These are phyloP conservation scores for Paramecium pentaurelia DNA, from an alignment of 73 alveolate genomes.

Conservation along the genomic window DNA sequence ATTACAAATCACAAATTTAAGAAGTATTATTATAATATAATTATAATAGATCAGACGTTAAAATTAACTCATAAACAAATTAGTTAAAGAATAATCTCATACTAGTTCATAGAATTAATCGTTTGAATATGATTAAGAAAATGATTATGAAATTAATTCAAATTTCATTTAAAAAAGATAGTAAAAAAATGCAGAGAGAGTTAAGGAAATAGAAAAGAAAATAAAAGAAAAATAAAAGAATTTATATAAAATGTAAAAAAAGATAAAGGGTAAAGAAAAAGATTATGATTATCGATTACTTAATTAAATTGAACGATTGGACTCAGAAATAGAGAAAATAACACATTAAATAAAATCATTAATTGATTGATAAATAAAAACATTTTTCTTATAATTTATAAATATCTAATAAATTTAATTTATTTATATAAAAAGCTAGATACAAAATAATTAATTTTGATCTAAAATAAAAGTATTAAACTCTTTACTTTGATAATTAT, in stretches of 20 bases:
- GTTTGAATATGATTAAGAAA: background rate
- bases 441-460: no score
- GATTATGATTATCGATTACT: background rate
- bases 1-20: constrained; percentile 14
- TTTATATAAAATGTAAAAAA: background rate
- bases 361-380: background rate
- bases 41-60: constrained; percentile 5
- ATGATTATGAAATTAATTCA: background rate
- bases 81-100: background rate
- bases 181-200: constrained; percentile 5
- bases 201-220: constrained; percentile 15
- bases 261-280: background rate
- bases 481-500: no score
- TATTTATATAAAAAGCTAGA: no score
- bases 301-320: constrained; percentile 24
- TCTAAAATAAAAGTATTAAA: no score
- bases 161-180: constrained; percentile 4
- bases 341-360: background rate
- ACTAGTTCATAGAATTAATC: background rate
- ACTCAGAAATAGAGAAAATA: constrained; percentile 37
- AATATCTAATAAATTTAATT: no score
- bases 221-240: background rate
- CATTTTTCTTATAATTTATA: background rate
- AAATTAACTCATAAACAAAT: constrained; percentile 2
- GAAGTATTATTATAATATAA: background rate